Conservation (phyloP, 1,284 basidiomycete genomes). For the Trametes hirsuta region DNA sequence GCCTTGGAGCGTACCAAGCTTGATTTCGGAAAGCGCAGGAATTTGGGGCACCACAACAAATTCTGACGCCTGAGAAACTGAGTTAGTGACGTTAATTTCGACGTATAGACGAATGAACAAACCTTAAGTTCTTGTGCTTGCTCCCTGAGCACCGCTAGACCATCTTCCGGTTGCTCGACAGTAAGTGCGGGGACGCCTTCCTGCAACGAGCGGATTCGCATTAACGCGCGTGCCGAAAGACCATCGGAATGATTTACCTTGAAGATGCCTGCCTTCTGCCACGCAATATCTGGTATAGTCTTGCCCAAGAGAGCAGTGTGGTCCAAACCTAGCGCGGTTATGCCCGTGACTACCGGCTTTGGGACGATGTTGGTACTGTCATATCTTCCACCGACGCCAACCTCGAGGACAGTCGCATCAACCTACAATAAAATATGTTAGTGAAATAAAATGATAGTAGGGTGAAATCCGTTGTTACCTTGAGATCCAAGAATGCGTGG, state of each 20-base stretch:
- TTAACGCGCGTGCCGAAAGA: neutral
- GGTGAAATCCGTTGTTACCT: slow-evolving; percentile 43
- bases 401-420: slow-evolving; percentile 93
- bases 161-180: slow-evolving; percentile 76
- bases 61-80: slow-evolving; percentile 40
- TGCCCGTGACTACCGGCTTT: slow-evolving; percentile 85
- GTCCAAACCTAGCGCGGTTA: slow-evolving; percentile 92
- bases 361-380: slow-evolving; percentile 98
- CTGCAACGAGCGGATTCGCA: slow-evolving; percentile 39
- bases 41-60: slow-evolving; percentile 61
- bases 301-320: slow-evolving; percentile 92
- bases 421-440: slow-evolving; percentile 43
- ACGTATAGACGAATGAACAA: neutral
- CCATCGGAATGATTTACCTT: slow-evolving; percentile 55
- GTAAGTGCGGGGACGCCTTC: slow-evolving; percentile 85
- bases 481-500: slow-evolving; percentile 84
- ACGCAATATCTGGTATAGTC: slow-evolving; percentile 89
- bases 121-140: slow-evolving; percentile 73
- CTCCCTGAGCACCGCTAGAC: slow-evolving; percentile 65
- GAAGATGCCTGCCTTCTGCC: slow-evolving; percentile 97
- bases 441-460: neutral
- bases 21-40: slow-evolving; percentile 53
- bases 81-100: slow-evolving; percentile 1
- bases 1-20: slow-evolving; percentile 57
- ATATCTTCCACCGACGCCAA: slow-evolving; percentile 93